Percentiles rank a stretch among this genome's conserved stretches.
These are phyloP conservation scores for Stachybotrys chartarum DNA, from an alignment of 2,329 filamentous ascomycete species.

Conservation along the genomic window DNA sequence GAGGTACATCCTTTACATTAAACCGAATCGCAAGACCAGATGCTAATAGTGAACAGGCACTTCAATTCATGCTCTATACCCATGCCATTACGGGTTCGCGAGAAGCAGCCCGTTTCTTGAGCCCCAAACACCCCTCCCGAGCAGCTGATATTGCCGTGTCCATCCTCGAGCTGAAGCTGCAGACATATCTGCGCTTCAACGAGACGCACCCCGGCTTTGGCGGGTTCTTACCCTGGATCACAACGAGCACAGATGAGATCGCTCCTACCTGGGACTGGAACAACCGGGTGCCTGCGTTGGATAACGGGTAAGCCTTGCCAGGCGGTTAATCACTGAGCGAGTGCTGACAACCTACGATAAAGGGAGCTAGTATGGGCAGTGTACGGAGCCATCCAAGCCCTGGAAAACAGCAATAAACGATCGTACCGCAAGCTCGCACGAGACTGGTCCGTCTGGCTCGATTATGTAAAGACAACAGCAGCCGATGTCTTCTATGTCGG, in stretches of 20 bases:
- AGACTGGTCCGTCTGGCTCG: constrained; percentile 30
- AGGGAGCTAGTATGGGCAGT: constrained; percentile 35
- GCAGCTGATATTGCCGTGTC: constrained; percentile 24
- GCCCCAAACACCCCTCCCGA: constrained; percentile 19
- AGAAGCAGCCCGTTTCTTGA: constrained; percentile 30
- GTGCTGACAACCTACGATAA: not conserved
- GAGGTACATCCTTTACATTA: constrained; percentile 12
- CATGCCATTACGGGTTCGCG: constrained; percentile 28
- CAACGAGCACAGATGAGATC: constrained; percentile 19
- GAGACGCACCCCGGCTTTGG: constrained; percentile 32
- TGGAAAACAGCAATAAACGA: constrained; percentile 18
- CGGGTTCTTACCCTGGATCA: constrained; percentile 32
- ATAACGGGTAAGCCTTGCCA: constrained; percentile 25
- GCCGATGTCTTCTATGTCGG: constrained; percentile 28
- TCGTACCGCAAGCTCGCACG: constrained; percentile 19
- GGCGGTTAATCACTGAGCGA: not conserved
- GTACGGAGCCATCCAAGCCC: constrained; percentile 29
- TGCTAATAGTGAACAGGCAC: constrained; percentile 15
- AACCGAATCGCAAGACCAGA: no score
- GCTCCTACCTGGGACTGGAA: constrained; percentile 28
- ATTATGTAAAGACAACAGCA: constrained; percentile 29
- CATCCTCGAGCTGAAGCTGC: constrained; percentile 29
- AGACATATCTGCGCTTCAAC: constrained; percentile 32
- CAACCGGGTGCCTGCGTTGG: constrained; percentile 29
- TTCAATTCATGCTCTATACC: constrained; percentile 36